A percentile compares a stretch with the other conserved stretches of the same genome.
phyloP scores from a whole-genome alignment of 345 rosid species.

The Euclidium syriacum region DNA sequence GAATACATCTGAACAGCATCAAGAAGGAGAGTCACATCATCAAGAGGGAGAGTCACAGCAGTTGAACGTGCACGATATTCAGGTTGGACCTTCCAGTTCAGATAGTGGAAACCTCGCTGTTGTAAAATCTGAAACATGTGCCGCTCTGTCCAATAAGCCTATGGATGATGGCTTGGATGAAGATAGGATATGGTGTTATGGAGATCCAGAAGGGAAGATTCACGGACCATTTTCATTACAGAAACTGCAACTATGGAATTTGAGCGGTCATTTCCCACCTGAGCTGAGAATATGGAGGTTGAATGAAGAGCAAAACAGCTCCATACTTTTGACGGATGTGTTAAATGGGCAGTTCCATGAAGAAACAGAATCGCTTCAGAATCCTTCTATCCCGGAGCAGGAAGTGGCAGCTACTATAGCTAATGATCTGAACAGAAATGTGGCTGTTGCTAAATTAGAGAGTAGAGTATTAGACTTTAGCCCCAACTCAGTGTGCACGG shows the following conservation, averaged over 20 bases:
- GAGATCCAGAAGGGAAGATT: conserved; percentile 69
- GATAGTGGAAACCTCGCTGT: neutral
- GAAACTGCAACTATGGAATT: conserved; percentile 64
- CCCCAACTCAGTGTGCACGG: conserved; percentile 31
- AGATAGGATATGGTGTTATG: conserved; percentile 64
- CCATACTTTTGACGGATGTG: conserved; percentile 72
- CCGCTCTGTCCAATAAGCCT: neutral
- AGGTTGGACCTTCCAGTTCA: conserved; percentile 19
- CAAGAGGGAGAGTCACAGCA: conserved; percentile 7
- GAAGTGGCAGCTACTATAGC: conserved; percentile 15
- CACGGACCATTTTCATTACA: conserved; percentile 82
- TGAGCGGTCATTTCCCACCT: conserved; percentile 62
- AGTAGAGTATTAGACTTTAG: conserved; percentile 31
- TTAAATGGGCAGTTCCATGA: conserved; percentile 38
- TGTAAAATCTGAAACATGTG: conserved; percentile 2
- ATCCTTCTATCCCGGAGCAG: conserved; percentile 13
- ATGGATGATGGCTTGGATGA: conserved; percentile 14
- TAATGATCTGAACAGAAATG: conserved; percentile 8
- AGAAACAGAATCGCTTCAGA: conserved; percentile 25
- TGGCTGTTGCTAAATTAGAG: conserved; percentile 22
- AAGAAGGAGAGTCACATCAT: conserved; percentile 5
- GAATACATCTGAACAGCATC: conserved; percentile 5
- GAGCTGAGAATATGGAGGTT: conserved; percentile 70
- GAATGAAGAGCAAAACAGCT: conserved; percentile 46
- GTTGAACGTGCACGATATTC: neutral